Percentiles rank a stretch among this genome's conserved stretches.
Evolutionary conservation across 805 yeast species (phyloP).

Genomic region (Brettanomyces custersianus): DNA sequence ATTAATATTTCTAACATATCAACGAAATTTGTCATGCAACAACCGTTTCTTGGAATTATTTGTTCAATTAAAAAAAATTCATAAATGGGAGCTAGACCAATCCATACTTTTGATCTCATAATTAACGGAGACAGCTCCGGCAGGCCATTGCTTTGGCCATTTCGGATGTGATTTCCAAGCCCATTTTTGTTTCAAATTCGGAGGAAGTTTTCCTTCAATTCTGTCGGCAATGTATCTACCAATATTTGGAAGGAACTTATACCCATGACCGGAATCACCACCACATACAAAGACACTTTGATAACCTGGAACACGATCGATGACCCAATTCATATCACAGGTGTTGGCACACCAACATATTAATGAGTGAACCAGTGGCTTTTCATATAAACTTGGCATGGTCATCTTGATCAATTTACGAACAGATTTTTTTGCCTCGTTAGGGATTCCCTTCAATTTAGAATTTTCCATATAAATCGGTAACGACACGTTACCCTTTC

Average conservation of each 20-base stretch:
- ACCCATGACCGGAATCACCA: conserved; percentile 40
- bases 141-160: not conserved
- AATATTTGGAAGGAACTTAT: conserved; percentile 35
- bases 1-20: no score
- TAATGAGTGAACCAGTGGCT: not conserved
- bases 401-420: not conserved
- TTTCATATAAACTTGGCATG: not conserved
- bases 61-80: no score
- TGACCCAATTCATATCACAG: conserved; percentile 27
- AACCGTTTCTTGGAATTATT: no score
- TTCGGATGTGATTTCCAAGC: conserved; percentile 12
- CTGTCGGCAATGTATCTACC: conserved; percentile 30
- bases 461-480: conserved; percentile 27
- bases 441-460: conserved; percentile 24
- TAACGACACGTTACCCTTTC: conserved; percentile 13
- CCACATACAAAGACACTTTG: conserved; percentile 28
- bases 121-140: not conserved
- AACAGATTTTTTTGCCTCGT: not conserved
- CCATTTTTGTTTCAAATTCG: conserved; percentile 19
- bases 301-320: conserved; percentile 27
- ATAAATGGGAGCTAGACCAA: no score
- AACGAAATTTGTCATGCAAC: no score
- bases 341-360: conserved; percentile 21
- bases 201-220: conserved; percentile 20
- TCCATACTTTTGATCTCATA: not conserved